Percentiles rank a stretch among this genome's conserved stretches.
phyloP scores from a whole-genome alignment of 2,329 filamentous ascomycete species.

The Cercospora citrullina region DNA sequence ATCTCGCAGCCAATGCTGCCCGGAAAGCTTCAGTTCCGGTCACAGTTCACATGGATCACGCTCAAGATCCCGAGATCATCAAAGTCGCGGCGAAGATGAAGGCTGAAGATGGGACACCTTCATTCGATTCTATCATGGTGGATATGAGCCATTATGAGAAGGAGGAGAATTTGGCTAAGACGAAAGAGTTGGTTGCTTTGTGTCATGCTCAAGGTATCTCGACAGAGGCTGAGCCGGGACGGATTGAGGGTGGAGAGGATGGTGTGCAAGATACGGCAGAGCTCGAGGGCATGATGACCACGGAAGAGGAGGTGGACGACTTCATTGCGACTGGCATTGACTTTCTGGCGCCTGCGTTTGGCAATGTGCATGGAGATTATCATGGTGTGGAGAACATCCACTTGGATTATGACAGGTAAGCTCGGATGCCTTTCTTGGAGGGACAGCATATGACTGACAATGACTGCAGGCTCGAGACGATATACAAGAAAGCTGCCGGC shows the following conservation, averaged over 20 bases:
- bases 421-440: too few relatives aligned
- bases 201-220: constrained; percentile 66
- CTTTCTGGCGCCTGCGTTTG: constrained; percentile 72
- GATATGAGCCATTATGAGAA: constrained; percentile 75
- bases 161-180: constrained; percentile 67
- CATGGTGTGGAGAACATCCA: constrained; percentile 64
- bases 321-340: constrained; percentile 72
- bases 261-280: constrained; percentile 65
- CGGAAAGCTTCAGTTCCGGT: constrained; percentile 46
- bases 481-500: constrained; percentile 52
- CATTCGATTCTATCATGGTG: constrained; percentile 73
- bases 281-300: constrained; percentile 64
- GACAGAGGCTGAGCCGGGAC: constrained; percentile 69
- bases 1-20: constrained; percentile 48
- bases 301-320: constrained; percentile 66
- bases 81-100: constrained; percentile 29
- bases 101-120: constrained; percentile 43
- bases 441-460: too few relatives aligned
- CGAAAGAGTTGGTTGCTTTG: constrained; percentile 61
- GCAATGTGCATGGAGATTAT: constrained; percentile 75
- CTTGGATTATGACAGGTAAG: constrained; percentile 58
- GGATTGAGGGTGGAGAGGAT: constrained; percentile 73
- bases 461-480: constrained; percentile 42
- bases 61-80: constrained; percentile 45
- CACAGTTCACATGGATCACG: constrained; percentile 51